Evolutionary conservation across 768 basidiomycete species (phyloP), one percentile per base, ranked within the genome.

Genomic region (Collybiopsis luxurians): DNA sequence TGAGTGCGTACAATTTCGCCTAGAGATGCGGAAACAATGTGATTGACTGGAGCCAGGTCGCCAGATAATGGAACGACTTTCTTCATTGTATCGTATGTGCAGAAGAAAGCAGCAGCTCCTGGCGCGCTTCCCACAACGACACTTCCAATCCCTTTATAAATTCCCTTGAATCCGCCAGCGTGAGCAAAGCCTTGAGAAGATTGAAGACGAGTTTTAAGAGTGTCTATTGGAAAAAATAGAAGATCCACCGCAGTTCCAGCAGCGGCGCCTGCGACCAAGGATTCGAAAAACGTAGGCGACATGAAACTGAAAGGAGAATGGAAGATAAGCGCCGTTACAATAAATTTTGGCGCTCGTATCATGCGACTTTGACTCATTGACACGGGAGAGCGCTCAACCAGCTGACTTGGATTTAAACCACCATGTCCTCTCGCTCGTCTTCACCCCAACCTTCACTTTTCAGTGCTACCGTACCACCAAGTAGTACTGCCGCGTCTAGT

Each of bases 141-240:
- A 67, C 94, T 96, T 26, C 95, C 95, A 4, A 99, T 75, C 7
- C 96, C 96, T 62, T 90, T 89, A 74, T 99, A 99, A 5, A 98
- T 82, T 9, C 93, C 95, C 50, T 73, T 83, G 70, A 98, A 91
- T 0, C 95, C 97, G 15, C 96, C 96, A 2, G 93, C 87, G 27
- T 76, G 74, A 44, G 83, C 68, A 69, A 99, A 98, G 17, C 96
- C 97, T 65, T 91, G 86, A 2, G 85, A 69, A 5, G 94, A 89
- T 65, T 99, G 96, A 31, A 97, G 79, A 47, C 96, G 87, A 38
- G 97, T 98, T 74, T 99, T 99, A 68, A 98, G 73, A 0, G 96
- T 97, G 74, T 99, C 96, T 56, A 99, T 85, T 1, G 96, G 96
- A 70, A 94, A 99, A 76, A 99, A 95, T 21, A 97, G 81, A 44